Conservation (phyloP, 805 yeast species). For the Yamadazyma sp. region DNA sequence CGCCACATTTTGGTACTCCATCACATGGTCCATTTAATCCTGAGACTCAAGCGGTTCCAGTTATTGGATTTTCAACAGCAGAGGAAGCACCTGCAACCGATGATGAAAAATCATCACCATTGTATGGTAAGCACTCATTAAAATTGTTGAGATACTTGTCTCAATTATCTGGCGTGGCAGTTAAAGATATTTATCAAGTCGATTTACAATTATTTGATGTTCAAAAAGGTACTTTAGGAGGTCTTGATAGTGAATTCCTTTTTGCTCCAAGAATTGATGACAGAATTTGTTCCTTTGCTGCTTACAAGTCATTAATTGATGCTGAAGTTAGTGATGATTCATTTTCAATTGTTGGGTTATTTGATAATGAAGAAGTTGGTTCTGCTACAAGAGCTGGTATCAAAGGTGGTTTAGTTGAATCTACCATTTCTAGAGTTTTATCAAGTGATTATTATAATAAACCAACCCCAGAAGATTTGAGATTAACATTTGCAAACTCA, state of each 20-base stretch:
- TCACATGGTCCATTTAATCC: conserved; percentile 26
- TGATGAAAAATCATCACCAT: conserved; percentile 60
- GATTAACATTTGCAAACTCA: conserved; percentile 64
- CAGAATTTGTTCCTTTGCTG: conserved; percentile 76
- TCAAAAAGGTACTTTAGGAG: conserved; percentile 77
- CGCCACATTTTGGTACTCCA: conserved; percentile 34
- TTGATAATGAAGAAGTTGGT: conserved; percentile 84
- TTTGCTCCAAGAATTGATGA: conserved; percentile 85
- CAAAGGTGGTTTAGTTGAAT: conserved; percentile 69
- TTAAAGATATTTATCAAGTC: conserved; percentile 60
- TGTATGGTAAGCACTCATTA: conserved; percentile 66
- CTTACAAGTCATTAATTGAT: conserved; percentile 55
- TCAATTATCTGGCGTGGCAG: conserved; percentile 52
- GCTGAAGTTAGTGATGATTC: conserved; percentile 30
- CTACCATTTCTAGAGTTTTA: conserved; percentile 56
- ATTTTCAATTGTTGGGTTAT: conserved; percentile 61
- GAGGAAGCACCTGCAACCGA: conserved; percentile 50
- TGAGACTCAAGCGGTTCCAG: conserved; percentile 40
- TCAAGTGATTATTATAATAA: conserved; percentile 23
- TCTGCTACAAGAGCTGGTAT: conserved; percentile 80
- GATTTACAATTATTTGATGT: conserved; percentile 81
- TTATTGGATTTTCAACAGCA: conserved; percentile 29
- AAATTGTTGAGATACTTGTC: conserved; percentile 68
- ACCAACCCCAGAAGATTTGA: conserved; percentile 25
- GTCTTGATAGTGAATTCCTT: conserved; percentile 63